Base-by-base conservation (phyloP, 164 flowering plant genomes). In the Stephania japonica region DNA sequence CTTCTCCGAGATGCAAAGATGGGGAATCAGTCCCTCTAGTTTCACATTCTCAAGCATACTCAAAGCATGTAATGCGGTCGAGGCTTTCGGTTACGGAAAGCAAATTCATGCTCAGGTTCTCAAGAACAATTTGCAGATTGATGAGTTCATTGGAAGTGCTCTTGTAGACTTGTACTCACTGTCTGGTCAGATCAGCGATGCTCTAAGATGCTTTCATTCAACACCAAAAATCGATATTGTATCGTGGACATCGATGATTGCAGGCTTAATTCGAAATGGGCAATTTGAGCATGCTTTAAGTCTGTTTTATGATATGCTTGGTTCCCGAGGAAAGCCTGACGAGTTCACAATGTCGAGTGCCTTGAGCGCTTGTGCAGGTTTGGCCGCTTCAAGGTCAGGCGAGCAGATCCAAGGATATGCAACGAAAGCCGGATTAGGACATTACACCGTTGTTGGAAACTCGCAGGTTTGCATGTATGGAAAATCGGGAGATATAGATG, bases 391-490 rank as follows among this genome's bases (percentile, higher is more conserved):
- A 70, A 83, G 85, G 70, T 78, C 81, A 32, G 88, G 90, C 27
- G 86, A 82, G 77, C 90, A 89, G 75, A 72, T 89, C 49, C 92
- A 87, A 32, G 85, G 82, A 0, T 83, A 84, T 83, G 84, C 84
- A 4, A 26, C 75, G 18, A 87, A 85, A 77, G 41, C 76, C 68
- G 89, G 91, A 70, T 63, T 82, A 11, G 73, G 66, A 26, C 47
- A 67, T 19, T 85, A 75, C 38, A 80, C 77, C 5, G 49, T 73
- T 24, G 77, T 86, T 70, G 72, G 75, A n/a, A 89, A 86, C 76
- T 81, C 87, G 27, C 86, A 72, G 75, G 83, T 87, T 63, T 86
- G 83, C 76, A 84, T 87, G 90, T 89, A 89, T 81, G 84, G 87
- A 44, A 86, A 86, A 66, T 84, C 84, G 2, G 90, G 89, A 14